Evolutionary conservation across 371 early-diverging fungal genomes (phyloP).

Genomic region (Zychaea mexicana): DNA sequence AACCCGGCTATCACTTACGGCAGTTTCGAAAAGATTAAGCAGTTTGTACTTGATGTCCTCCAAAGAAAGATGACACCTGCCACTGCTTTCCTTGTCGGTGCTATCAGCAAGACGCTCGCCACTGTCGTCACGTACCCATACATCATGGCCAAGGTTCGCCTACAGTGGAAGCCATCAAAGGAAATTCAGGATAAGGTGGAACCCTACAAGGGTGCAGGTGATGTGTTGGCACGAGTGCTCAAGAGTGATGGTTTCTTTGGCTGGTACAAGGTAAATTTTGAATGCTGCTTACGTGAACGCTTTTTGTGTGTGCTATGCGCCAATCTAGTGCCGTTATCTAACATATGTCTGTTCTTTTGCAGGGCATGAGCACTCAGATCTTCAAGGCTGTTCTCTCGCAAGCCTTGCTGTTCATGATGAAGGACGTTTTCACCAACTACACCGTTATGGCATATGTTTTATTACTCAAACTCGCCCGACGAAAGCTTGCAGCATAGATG

Average conservation of each 20-base stretch:
- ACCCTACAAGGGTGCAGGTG: conserved; percentile 81
- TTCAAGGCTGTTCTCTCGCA: conserved; percentile 95
- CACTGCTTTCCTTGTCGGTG: conserved; percentile 88
- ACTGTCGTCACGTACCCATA: conserved; percentile 90
- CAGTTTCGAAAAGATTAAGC: conserved; percentile 90
- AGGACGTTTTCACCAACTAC: conserved; percentile 83
- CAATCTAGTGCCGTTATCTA: conserved; percentile 3
- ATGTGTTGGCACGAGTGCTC: conserved; percentile 83
- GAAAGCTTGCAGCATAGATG: conserved; percentile 6
- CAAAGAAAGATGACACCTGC: conserved; percentile 63
- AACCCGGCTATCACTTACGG: conserved; percentile 98
- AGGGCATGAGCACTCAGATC: conserved; percentile 97
- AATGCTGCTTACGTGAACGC: neutral
- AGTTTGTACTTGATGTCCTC: conserved; percentile 47
- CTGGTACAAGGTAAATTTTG: conserved; percentile 84
- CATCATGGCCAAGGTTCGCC: conserved; percentile 96
- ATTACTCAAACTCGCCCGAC: conserved; percentile 11
- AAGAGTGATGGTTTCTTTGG: conserved; percentile 84
- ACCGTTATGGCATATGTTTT: conserved; percentile 59
- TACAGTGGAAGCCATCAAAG: conserved; percentile 93
- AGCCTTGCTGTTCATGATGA: conserved; percentile 93
- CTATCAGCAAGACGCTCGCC: conserved; percentile 91
- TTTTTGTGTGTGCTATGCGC: neutral
- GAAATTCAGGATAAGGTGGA: conserved; percentile 48
- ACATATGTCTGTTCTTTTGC: neutral